phyloP scores from a whole-genome alignment of 2,329 filamentous ascomycete species.

The Alternaria sp. region DNA sequence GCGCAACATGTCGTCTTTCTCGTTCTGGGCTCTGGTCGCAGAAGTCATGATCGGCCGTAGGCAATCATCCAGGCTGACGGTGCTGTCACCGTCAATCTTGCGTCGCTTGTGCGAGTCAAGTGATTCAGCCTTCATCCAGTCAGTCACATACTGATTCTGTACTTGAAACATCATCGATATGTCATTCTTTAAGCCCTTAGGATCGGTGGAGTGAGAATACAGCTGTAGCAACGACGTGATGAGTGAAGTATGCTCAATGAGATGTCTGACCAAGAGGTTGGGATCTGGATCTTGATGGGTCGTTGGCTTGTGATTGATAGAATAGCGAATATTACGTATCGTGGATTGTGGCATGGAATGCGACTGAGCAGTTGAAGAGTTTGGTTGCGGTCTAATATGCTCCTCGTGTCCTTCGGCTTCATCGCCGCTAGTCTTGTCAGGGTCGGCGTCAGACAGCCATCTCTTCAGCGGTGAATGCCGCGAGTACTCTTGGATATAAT shows the following conservation, averaged over 20 bases:
- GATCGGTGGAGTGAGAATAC: conserved; percentile 25
- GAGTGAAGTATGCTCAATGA: conserved; percentile 27
- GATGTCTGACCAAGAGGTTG: conserved; percentile 11
- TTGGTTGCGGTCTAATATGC: neutral
- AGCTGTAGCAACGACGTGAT: conserved; percentile 25
- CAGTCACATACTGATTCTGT: conserved; percentile 21
- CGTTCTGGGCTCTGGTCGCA: neutral
- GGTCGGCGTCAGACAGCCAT: conserved; percentile 14
- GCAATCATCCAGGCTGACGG: neutral
- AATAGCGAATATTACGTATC: neutral
- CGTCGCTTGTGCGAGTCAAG: conserved; percentile 3
- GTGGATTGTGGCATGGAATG: neutral
- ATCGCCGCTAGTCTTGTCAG: conserved; percentile 10
- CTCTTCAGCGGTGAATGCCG: conserved; percentile 15
- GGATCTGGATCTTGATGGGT: conserved; percentile 16
- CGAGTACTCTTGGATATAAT: conserved; percentile 24
- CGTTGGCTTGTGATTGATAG: conserved; percentile 5
- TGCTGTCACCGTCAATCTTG: neutral
- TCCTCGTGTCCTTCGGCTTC: conserved; percentile 3
- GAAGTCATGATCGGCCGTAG: neutral
- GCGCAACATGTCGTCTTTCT: conserved; percentile 22
- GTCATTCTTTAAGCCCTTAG: conserved; percentile 25
- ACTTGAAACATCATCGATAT: conserved; percentile 27
- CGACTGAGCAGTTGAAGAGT: neutral
- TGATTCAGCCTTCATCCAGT: conserved; percentile 24